A percentile compares a stretch with the other conserved stretches of the same genome.
phyloP scores from a whole-genome alignment of 2,329 filamentous ascomycete genomes.

The Ploettnerulaceae sp. region DNA sequence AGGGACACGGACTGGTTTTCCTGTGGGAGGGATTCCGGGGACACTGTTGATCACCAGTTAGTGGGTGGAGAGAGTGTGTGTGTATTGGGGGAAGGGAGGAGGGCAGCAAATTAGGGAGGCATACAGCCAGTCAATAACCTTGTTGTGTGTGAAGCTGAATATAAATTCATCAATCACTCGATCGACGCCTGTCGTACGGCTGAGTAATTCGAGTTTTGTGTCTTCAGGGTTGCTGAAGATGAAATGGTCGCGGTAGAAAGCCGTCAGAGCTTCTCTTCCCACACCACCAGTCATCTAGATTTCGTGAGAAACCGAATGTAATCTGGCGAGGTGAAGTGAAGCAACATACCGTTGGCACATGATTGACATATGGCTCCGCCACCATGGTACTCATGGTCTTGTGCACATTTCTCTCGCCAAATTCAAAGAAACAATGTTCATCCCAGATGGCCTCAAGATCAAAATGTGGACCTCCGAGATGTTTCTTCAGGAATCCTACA shows the following conservation, averaged over 20 bases:
- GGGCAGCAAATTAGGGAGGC: conserved; percentile 24
- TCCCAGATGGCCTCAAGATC: conserved; percentile 77
- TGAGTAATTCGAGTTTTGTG: conserved; percentile 62
- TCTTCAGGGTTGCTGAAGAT: conserved; percentile 69
- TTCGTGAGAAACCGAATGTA: neutral
- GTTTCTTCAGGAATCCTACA: conserved; percentile 59
- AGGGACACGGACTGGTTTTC: conserved; percentile 50
- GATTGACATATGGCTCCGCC: conserved; percentile 72
- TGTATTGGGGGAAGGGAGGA: neutral
- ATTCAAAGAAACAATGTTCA: conserved; percentile 69
- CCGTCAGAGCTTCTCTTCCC: conserved; percentile 55
- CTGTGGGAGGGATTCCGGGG: conserved; percentile 41
- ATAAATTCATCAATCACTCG: conserved; percentile 69
- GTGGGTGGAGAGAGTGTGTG: neutral
- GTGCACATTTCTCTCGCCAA: conserved; percentile 61
- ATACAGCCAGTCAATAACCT: conserved; percentile 64
- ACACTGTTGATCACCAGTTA: conserved; percentile 2
- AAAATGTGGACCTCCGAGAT: conserved; percentile 60
- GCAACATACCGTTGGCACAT: conserved; percentile 64
- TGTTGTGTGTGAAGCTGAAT: conserved; percentile 58
- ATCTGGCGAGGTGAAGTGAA: neutral
- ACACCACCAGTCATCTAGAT: conserved; percentile 53
- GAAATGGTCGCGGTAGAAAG: conserved; percentile 70
- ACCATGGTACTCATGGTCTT: conserved; percentile 82
- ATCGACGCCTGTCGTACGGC: conserved; percentile 66